Conservation (phyloP, 768 basidiomycete species). For the Leccinum variicolor region DNA sequence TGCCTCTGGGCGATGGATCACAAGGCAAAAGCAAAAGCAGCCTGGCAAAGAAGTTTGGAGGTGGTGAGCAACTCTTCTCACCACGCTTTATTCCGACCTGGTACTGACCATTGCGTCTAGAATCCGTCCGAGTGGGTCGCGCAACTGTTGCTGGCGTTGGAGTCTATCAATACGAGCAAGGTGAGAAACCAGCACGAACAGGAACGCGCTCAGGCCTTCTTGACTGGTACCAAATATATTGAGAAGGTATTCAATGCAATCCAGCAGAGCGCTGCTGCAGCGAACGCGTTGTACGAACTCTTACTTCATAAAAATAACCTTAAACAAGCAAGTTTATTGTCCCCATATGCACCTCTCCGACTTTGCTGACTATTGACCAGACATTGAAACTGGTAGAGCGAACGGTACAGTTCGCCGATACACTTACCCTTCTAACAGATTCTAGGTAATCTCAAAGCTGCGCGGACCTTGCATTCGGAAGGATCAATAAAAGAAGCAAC, state of each 20-base stretch:
- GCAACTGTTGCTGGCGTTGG: conserved; percentile 79
- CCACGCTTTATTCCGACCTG: background rate
- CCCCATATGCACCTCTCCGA: background rate
- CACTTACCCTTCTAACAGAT: conserved; percentile 80
- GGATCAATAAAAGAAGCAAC: conserved; percentile 62
- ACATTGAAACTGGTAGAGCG: conserved; percentile 92
- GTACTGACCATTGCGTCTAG: conserved; percentile 33
- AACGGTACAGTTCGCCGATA: conserved; percentile 92
- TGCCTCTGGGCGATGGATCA: conserved; percentile 91
- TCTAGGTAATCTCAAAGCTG: conserved; percentile 81
- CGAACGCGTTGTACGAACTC: conserved; percentile 78
- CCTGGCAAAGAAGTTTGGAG: conserved; percentile 88
- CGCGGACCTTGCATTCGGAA: conserved; percentile 73
- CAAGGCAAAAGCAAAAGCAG: conserved; percentile 74
- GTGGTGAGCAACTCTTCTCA: conserved; percentile 53
- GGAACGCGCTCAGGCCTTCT: conserved; percentile 59
- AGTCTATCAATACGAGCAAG: conserved; percentile 84
- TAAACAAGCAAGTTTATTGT: conserved; percentile 44
- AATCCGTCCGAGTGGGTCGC: conserved; percentile 79
- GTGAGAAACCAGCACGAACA: conserved; percentile 58
- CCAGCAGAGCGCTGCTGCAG: conserved; percentile 74
- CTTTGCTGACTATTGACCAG: conserved; percentile 32
- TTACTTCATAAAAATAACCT: conserved; percentile 70
- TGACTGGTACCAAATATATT: conserved; percentile 64
- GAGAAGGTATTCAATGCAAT: conserved; percentile 76